These are phyloP conservation scores for Magnolia officinalis DNA, from an alignment of 164 flowering plant species.

Conservation along the genomic window DNA sequence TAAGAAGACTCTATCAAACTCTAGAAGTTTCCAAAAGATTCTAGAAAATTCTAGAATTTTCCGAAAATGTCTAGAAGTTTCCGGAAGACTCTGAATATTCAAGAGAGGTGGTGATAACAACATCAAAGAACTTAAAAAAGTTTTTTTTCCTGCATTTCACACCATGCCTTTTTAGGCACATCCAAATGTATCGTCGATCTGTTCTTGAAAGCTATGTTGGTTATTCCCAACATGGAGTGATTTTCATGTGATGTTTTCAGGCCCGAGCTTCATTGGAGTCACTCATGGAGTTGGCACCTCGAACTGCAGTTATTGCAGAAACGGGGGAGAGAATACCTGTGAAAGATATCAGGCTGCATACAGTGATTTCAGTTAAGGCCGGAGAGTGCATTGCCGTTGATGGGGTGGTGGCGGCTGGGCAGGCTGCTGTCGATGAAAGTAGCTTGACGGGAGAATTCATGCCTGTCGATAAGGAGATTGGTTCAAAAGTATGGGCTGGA, in stretches of 20 bases:
- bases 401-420: neutral
- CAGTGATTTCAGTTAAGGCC: neutral
- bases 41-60: too few species aligned
- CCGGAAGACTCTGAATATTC: too few species aligned
- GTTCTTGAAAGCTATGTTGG: neutral
- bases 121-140: too few species aligned
- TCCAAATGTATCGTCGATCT: neutral
- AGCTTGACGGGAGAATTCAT: neutral
- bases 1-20: too few species aligned
- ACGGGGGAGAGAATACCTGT: neutral
- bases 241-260: neutral
- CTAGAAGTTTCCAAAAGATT: too few species aligned
- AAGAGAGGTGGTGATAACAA: too few species aligned
- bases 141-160: too few species aligned
- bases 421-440: neutral
- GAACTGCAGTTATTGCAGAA: neutral
- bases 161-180: too few species aligned
- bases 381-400: neutral
- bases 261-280: neutral
- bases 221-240: neutral
- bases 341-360: neutral
- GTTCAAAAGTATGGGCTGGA: neutral
- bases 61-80: too few species aligned
- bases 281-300: neutral
- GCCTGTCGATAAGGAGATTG: neutral